These are phyloP conservation scores for Arctium lappa DNA, from an alignment of 129 eudicot species.

Conservation along the genomic window DNA sequence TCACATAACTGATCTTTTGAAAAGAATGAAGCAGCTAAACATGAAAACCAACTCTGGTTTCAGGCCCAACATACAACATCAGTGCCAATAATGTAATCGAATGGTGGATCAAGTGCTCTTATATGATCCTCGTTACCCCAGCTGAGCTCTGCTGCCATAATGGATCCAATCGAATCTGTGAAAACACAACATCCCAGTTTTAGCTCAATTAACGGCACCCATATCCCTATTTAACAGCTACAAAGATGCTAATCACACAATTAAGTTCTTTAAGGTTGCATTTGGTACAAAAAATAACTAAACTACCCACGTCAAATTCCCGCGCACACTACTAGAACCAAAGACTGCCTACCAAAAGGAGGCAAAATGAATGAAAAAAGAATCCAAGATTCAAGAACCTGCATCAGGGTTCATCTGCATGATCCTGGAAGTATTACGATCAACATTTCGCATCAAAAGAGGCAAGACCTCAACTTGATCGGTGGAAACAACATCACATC, in stretches of 20 bases:
- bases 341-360: neutral
- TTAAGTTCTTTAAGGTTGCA: neutral
- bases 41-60: neutral
- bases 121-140: constrained; percentile 88
- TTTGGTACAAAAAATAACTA: neutral
- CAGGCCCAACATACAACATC: constrained; percentile 70
- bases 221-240: neutral
- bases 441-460: constrained; percentile 78
- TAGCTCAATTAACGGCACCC: too few species aligned
- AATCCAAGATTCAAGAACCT: constrained; percentile 28
- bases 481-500: constrained; percentile 89
- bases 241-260: neutral
- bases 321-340: neutral
- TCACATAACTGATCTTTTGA: constrained; percentile 2
- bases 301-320: neutral
- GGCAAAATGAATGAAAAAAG: neutral
- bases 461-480: constrained; percentile 92
- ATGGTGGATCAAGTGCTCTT: constrained; percentile 80
- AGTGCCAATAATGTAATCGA: constrained; percentile 90
- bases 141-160: constrained; percentile 75
- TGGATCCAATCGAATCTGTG: constrained; percentile 78
- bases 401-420: constrained; percentile 64
- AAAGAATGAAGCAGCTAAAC: neutral
- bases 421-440: constrained; percentile 82
- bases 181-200: neutral